Evolutionary conservation across 495 filamentous ascomycete genomes (phyloP), one percentile per base, ranked within the genome.

Genomic region (Tuber calosporum): DNA sequence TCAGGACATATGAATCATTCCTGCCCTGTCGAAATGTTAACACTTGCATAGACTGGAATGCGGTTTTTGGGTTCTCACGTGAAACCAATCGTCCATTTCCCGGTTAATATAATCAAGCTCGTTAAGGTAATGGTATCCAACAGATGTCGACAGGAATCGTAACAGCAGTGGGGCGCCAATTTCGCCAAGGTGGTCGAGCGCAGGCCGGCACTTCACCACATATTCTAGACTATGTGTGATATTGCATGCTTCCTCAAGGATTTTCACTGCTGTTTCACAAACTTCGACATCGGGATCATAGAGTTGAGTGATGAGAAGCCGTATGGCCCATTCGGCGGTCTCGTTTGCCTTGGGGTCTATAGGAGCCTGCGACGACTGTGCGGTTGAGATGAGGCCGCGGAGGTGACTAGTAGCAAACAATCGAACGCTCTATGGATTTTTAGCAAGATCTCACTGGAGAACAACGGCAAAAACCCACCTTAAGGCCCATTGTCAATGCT

Each of bases 71-170:
- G 53, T 39, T 78, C 79, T 70, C 77, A 84, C 83, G 45, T 92
- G 87, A 81, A 97, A 99, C 95, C 95, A 99, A 82, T 98, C 95
- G 80, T 99, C 95, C 95, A 99, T 99, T 81, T 98, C 96, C 78
- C 95, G 93, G 58, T 93, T 95, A 81, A 99, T 99, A 78, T 99
- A 99, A 82, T 99, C 95, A 26, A 99, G 86, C 11, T 93, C 95
- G 82, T 99, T 93, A 5, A 99, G 85, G 82, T 99, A 99, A 83
- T 98, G 94, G 77, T 99, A 99, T 7, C 95, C 95, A 42, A 97
- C 92, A 0, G 92, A 96, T 0, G 96, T 97, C 4, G 93, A 97
- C 70, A 99, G 82, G 81, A 99, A 99, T 73, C 83, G 90, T 73
- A 99, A 85, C 30, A 99, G 88, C 39, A 99, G 85, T 3, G 95